phyloP scores from a whole-genome alignment of 192 early-diverging fungal genomes.

The Entomortierella lignicola region DNA sequence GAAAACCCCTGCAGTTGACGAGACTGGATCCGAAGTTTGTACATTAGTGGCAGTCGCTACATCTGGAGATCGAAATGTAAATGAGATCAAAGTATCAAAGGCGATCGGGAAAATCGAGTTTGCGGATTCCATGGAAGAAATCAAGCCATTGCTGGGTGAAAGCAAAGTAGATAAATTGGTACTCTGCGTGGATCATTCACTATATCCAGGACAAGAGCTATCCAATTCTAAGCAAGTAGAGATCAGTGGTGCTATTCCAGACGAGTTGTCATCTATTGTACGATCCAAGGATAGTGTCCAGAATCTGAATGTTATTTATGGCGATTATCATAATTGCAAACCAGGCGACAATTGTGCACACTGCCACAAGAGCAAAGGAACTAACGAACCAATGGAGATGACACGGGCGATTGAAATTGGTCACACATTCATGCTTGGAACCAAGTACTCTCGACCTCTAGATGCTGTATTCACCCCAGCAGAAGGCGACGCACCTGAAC shows the following conservation, averaged over 20 bases:
- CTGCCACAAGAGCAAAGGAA: conserved; percentile 35
- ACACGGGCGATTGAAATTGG: conserved; percentile 83
- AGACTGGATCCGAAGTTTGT: not conserved
- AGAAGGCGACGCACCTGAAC: conserved; percentile 33
- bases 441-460: conserved; percentile 83
- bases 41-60: conserved; percentile 40
- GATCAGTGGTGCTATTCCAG: conserved; percentile 4
- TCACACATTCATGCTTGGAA: conserved; percentile 92
- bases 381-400: conserved; percentile 41
- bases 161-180: conserved; percentile 24
- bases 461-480: conserved; percentile 63
- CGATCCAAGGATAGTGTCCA: not conserved
- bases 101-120: conserved; percentile 29
- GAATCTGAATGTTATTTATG: conserved; percentile 20
- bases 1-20: conserved; percentile 14
- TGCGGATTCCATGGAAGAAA: conserved; percentile 22
- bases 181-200: conserved; percentile 43
- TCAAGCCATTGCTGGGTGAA: conserved; percentile 29
- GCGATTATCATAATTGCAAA: conserved; percentile 60
- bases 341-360: conserved; percentile 61
- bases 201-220: conserved; percentile 27
- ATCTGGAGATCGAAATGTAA: conserved; percentile 35
- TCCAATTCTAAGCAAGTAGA: conserved; percentile 1
- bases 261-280: conserved; percentile 13
- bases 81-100: conserved; percentile 45